These are phyloP conservation scores for Pseudogymnoascus destructans DNA, from an alignment of 2,329 filamentous ascomycete species.

Conservation along the genomic window DNA sequence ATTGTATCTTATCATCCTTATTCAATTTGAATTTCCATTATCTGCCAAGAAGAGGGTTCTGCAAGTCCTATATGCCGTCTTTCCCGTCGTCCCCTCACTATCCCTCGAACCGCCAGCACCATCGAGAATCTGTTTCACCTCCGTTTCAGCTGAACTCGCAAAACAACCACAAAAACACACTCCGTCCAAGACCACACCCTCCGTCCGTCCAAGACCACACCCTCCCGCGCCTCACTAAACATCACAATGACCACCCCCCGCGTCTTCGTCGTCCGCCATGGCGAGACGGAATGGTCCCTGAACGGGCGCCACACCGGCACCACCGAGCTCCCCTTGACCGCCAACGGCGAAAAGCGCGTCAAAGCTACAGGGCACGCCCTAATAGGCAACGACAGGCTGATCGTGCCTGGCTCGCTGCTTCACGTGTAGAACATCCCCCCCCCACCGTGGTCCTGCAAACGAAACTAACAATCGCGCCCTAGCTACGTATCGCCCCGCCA, in stretches of 20 bases:
- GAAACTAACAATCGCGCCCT: slow-evolving; percentile 9
- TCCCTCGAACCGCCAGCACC: not conserved
- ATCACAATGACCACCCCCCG: slow-evolving; percentile 41
- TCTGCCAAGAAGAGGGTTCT: not conserved
- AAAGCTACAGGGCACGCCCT: slow-evolving; percentile 68
- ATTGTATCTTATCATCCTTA: not conserved
- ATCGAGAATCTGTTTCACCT: not conserved
- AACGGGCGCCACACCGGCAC: slow-evolving; percentile 72
- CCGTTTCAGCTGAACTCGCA: not conserved
- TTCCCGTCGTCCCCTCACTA: not conserved
- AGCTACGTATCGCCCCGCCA: slow-evolving; percentile 77
- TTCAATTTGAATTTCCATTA: not conserved
- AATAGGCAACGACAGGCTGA: slow-evolving; percentile 70
- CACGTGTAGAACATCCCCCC: slow-evolving; percentile 51
- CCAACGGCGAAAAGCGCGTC: slow-evolving; percentile 65
- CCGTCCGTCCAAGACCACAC: too few relatives aligned
- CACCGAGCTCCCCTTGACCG: slow-evolving; percentile 76
- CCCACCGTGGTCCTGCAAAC: slow-evolving; percentile 56
- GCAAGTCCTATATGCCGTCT: not conserved
- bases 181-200: not conserved
- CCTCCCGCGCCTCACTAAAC: not conserved
- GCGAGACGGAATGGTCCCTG: slow-evolving; percentile 91
- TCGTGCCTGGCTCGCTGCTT: slow-evolving; percentile 66
- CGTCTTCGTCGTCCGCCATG: slow-evolving; percentile 75
- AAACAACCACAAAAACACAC: not conserved